These are phyloP conservation scores for Aspergillus coremiiformis DNA, from an alignment of 495 filamentous ascomycete species.

Conservation along the genomic window DNA sequence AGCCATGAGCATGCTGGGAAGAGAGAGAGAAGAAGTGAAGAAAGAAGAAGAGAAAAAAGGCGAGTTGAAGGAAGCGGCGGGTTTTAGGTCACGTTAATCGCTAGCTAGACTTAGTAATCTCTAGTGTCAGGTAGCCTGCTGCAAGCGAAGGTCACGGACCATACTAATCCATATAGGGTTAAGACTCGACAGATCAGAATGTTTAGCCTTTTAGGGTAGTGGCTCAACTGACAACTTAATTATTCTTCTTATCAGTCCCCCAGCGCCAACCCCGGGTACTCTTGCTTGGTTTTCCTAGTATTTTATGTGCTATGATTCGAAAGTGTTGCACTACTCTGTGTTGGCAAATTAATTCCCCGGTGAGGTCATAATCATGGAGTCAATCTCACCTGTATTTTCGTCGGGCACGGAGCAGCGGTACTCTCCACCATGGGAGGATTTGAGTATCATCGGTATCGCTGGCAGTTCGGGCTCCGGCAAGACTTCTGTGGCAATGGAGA, in stretches of 20 bases:
- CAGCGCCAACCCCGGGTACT: neutral
- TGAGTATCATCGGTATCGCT: constrained; percentile 91
- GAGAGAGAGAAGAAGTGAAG: constrained; percentile 17
- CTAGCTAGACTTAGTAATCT: neutral
- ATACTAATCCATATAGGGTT: constrained; percentile 14
- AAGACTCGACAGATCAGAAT: neutral
- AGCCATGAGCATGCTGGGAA: constrained; percentile 20
- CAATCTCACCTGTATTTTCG: constrained; percentile 39
- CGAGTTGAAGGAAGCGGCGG: constrained; percentile 3
- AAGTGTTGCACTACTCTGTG: neutral
- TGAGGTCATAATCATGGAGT: constrained; percentile 28
- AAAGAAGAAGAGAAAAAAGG: constrained; percentile 7
- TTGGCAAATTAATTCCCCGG: neutral
- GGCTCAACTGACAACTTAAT: neutral
- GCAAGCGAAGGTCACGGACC: constrained; percentile 24
- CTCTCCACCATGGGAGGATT: constrained; percentile 86
- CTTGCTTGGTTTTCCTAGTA: neutral
- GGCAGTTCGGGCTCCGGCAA: constrained; percentile 96
- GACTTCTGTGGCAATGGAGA: constrained; percentile 88
- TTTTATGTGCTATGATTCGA: neutral
- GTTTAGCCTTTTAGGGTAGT: constrained; percentile 3
- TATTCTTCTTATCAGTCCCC: constrained; percentile 1
- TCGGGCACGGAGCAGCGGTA: constrained; percentile 56
- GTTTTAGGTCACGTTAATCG: constrained; percentile 13
- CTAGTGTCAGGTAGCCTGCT: too few relatives aligned